phyloP scores from a whole-genome alignment of 257 asterid species.

The Eucommia ulmoides region DNA sequence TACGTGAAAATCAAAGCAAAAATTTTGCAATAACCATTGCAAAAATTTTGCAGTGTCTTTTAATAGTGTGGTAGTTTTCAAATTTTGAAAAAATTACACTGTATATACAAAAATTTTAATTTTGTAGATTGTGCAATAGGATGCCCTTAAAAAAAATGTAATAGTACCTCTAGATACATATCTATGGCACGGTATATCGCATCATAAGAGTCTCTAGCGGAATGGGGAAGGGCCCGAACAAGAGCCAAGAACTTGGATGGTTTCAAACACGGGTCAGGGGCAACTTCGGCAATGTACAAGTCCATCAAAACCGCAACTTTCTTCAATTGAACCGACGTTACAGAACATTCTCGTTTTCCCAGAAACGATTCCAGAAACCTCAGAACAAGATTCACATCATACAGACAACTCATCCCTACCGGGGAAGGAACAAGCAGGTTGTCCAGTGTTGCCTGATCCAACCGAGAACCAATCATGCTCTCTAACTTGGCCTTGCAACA shows the following conservation, averaged over 20 bases:
- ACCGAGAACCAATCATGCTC: conserved; percentile 55
- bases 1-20: background rate
- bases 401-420: conserved; percentile 29
- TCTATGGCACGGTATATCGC: conserved; percentile 47
- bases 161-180: conserved; percentile 55
- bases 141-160: too few species aligned
- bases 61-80: background rate
- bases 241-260: conserved; percentile 53
- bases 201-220: conserved; percentile 59
- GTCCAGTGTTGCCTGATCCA: conserved; percentile 58
- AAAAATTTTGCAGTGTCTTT: background rate
- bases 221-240: conserved; percentile 46
- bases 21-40: background rate
- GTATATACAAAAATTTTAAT: too few species aligned
- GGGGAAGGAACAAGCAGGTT: conserved; percentile 64
- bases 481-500: conserved; percentile 36
- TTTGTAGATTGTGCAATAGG: too few species aligned
- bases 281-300: conserved; percentile 62
- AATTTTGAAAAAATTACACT: background rate
- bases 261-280: conserved; percentile 65
- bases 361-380: conserved; percentile 46
- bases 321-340: conserved; percentile 52
- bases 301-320: conserved; percentile 52
- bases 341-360: conserved; percentile 44
- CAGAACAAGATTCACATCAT: conserved; percentile 64